Evolutionary conservation across 2,329 filamentous ascomycete genomes (phyloP).

Genomic region (Lasiodiplodia sp.): DNA sequence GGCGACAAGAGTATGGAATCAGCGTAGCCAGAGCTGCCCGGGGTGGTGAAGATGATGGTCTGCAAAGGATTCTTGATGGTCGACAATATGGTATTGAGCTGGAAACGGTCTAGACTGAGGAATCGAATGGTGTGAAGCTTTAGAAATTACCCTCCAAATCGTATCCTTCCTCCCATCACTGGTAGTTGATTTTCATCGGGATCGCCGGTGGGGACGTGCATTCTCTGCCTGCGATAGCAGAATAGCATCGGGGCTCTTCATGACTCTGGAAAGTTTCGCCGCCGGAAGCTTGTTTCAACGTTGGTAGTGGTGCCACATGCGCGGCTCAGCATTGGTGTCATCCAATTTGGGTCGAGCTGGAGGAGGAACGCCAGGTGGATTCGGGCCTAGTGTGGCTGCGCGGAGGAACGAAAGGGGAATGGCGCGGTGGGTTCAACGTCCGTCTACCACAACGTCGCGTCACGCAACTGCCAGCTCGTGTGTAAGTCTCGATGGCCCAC

Average conservation of each 20-base stretch:
- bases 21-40: constrained; percentile 36
- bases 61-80: constrained; percentile 3
- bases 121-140: neutral
- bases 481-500: neutral
- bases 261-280: neutral
- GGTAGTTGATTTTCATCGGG: neutral
- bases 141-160: neutral
- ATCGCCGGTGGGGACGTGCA: neutral
- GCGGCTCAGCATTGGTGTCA: neutral
- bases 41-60: constrained; percentile 32
- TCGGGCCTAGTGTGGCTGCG: constrained; percentile 12
- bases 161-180: neutral
- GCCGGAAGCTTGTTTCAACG: neutral
- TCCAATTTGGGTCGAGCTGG: neutral
- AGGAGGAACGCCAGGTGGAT: neutral
- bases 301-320: neutral
- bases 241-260: neutral
- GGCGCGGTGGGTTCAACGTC: neutral
- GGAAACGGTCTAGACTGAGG: neutral
- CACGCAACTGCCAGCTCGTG: neutral
- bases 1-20: constrained; percentile 35
- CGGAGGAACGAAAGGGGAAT: neutral
- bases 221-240: neutral
- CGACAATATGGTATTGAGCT: neutral
- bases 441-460: neutral